phyloP scores from a whole-genome alignment of 1,284 basidiomycete genomes.

The Ustilago sp. region DNA sequence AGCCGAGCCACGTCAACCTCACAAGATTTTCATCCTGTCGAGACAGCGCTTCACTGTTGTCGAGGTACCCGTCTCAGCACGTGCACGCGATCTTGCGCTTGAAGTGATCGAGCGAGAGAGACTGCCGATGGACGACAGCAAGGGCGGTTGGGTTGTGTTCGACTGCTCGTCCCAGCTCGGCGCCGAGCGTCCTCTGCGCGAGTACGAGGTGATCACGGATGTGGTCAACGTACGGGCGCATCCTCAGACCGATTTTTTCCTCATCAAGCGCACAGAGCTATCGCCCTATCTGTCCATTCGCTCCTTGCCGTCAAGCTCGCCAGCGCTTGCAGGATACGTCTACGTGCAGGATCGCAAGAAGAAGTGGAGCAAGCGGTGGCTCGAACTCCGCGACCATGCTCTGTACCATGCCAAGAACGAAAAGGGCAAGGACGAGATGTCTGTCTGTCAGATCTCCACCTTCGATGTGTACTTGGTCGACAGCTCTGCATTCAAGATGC shows the following conservation, averaged over 20 bases:
- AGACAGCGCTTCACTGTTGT: constrained; percentile 53
- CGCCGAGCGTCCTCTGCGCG: constrained; percentile 66
- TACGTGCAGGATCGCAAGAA: constrained; percentile 61
- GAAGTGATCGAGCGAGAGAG: constrained; percentile 53
- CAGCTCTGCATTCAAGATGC: constrained; percentile 48
- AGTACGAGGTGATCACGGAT: constrained; percentile 65
- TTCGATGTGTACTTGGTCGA: constrained; percentile 66
- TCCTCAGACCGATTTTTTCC: constrained; percentile 54
- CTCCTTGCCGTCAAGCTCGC: constrained; percentile 55
- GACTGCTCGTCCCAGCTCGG: constrained; percentile 61
- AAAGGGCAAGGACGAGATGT: constrained; percentile 64
- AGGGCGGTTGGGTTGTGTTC: constrained; percentile 64
- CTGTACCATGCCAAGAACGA: constrained; percentile 66
- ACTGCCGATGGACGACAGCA: constrained; percentile 51
- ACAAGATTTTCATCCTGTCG: constrained; percentile 58
- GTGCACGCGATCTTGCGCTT: constrained; percentile 56
- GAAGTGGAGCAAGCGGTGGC: constrained; percentile 67
- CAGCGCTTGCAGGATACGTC: constrained; percentile 63
- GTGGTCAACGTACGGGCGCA: constrained; percentile 53
- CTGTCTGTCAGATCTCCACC: constrained; percentile 60
- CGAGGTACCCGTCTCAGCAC: constrained; percentile 52
- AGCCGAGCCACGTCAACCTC: constrained; percentile 27
- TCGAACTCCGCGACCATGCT: constrained; percentile 66
- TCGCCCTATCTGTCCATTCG: constrained; percentile 56
- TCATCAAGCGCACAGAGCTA: constrained; percentile 63